Conservation (phyloP, 2,329 filamentous ascomycete species). For the Penicillium crustosum region DNA sequence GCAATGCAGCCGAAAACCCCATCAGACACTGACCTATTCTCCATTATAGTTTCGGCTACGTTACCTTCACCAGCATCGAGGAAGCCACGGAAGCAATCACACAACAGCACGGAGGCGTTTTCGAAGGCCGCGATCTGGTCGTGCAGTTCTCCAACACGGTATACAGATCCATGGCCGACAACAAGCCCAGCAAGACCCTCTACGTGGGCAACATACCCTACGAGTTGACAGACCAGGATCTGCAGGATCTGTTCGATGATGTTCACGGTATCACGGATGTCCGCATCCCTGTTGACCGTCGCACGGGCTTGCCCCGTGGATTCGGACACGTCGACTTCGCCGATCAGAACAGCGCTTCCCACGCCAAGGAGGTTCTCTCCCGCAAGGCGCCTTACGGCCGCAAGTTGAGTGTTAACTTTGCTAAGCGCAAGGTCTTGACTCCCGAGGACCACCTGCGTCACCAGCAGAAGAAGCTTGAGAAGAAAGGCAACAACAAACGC, state of each 20-base stretch:
- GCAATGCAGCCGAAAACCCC: not conserved
- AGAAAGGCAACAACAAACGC: not conserved
- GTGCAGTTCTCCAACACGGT: slow-evolving; percentile 57
- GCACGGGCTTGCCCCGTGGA: slow-evolving; percentile 76
- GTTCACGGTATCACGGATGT: slow-evolving; percentile 71
- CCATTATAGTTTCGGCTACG: slow-evolving; percentile 61
- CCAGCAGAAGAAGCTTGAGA: not conserved
- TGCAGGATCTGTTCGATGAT: slow-evolving; percentile 73
- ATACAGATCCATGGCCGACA: slow-evolving; percentile 17
- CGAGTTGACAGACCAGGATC: slow-evolving; percentile 78
- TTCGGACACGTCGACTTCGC: slow-evolving; percentile 83
- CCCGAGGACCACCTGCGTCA: not conserved
- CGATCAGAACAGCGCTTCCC: slow-evolving; percentile 63
- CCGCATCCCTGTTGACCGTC: slow-evolving; percentile 77
- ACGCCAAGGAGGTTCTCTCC: slow-evolving; percentile 58
- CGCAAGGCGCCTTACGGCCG: slow-evolving; percentile 65
- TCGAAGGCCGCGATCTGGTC: slow-evolving; percentile 63
- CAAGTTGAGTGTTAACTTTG: slow-evolving; percentile 63
- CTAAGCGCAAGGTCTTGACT: slow-evolving; percentile 32
- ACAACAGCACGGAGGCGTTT: slow-evolving; percentile 58
- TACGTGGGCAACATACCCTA: slow-evolving; percentile 86
- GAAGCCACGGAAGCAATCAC: slow-evolving; percentile 58
- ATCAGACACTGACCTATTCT: not conserved
- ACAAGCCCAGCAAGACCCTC: slow-evolving; percentile 61
- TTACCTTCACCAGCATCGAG: slow-evolving; percentile 57